phyloP scores from a whole-genome alignment of 78 protist species.

The Bigelowiella natans region DNA sequence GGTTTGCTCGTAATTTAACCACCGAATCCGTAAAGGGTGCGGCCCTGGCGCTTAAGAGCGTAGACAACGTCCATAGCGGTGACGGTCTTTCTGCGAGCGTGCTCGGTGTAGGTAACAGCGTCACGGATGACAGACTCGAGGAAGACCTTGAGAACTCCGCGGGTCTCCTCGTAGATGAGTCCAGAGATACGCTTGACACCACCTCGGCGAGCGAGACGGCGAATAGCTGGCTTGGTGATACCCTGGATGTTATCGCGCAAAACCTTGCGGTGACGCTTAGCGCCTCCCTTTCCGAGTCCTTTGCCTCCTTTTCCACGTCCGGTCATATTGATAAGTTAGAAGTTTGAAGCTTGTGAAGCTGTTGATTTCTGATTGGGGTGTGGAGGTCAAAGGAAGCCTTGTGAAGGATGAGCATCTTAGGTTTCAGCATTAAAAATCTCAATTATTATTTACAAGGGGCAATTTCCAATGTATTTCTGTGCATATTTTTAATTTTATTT shows the following conservation, averaged over 20 bases:
- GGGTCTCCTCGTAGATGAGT: constrained; percentile 38
- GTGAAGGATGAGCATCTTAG: too few species aligned
- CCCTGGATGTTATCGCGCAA: constrained; percentile 39
- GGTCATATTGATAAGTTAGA: not conserved
- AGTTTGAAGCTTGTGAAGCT: not conserved
- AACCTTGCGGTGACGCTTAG: constrained; percentile 40
- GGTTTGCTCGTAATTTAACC: too few species aligned
- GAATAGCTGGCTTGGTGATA: constrained; percentile 45
- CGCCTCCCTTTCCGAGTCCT: constrained; percentile 40
- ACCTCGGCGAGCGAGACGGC: constrained; percentile 44
- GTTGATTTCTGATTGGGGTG: too few species aligned
- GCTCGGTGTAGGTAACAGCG: constrained; percentile 36
- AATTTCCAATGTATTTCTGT: too few species aligned
- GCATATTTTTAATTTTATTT: too few species aligned
- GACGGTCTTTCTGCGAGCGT: constrained; percentile 37
- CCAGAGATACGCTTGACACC: constrained; percentile 41
- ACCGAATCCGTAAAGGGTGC: constrained; percentile 41
- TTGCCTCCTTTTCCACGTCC: constrained; percentile 37
- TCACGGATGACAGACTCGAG: constrained; percentile 28
- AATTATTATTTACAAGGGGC: too few species aligned
- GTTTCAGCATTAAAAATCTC: too few species aligned
- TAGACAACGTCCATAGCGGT: constrained; percentile 35
- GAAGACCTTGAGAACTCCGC: not conserved
- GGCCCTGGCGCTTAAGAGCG: constrained; percentile 44
- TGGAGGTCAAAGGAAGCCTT: too few species aligned